phyloP scores from a whole-genome alignment of 139 green algal genomes.

The Picochlorum sp. region DNA sequence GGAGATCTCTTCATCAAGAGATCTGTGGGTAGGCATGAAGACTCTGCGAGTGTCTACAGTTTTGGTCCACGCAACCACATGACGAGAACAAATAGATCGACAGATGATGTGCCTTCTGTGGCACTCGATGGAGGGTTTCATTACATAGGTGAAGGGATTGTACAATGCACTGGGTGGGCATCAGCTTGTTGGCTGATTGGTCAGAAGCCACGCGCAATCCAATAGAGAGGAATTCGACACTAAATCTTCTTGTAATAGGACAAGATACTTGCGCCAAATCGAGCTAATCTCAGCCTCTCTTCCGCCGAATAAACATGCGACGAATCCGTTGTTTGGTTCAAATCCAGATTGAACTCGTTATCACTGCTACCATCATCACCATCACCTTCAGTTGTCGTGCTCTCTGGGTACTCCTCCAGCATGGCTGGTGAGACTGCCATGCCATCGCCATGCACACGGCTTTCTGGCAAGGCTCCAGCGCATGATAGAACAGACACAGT shows the following conservation, averaged over 20 bases:
- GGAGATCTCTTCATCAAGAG: too few relatives aligned
- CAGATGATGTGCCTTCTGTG: too few relatives aligned
- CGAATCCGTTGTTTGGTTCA: not conserved
- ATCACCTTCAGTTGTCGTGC: not conserved
- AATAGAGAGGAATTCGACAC: too few relatives aligned
- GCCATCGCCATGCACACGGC: not conserved
- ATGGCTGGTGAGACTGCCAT: not conserved
- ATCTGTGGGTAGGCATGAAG: too few relatives aligned
- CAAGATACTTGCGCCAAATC: slow-evolving; percentile 8
- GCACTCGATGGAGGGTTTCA: too few relatives aligned
- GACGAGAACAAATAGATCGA: too few relatives aligned
- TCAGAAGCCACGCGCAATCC: too few relatives aligned
- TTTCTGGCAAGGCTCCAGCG: not conserved
- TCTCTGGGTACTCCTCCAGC: not conserved
- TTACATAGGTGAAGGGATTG: too few relatives aligned
- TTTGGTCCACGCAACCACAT: too few relatives aligned
- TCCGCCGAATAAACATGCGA: not conserved
- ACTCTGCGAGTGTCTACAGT: too few relatives aligned
- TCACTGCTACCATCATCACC: not conserved
- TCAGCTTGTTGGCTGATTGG: too few relatives aligned
- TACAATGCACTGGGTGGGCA: too few relatives aligned
- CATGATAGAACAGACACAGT: slow-evolving; percentile 30
- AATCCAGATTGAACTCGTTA: not conserved
- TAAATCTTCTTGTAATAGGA: not conserved
- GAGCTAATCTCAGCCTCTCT: not conserved